Evolutionary conservation across 148 eudicot genomes (phyloP), one percentile per base, ranked within the genome.

Genomic region (Nepenthes mirabilis): DNA sequence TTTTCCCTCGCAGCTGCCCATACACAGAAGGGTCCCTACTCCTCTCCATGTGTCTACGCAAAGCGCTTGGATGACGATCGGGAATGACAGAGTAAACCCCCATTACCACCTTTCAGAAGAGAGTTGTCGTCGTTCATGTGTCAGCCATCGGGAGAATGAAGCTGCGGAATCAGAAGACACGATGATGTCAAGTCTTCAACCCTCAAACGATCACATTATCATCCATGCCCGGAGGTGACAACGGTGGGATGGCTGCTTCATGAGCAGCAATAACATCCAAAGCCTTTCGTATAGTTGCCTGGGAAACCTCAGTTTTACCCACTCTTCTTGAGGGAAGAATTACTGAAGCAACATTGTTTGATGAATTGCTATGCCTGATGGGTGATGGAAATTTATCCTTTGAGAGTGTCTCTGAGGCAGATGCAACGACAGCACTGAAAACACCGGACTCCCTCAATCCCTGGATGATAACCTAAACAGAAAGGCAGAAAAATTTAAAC

Each of bases 391-490:
- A 78, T 9, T 76, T 82, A 59, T 80, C 88, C 68, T 77, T 74
- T 6, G 79, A 61, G 55, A 70, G 68, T 37, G 74, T 68, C 57
- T 72, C 67, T 33, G 81, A 75, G 37, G 88, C 91, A 33, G 91
- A 80, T 37, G 77, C 75, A 48, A 90, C 77, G 9, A 84, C 58
- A 34, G 91, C 77, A 67, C 64, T 74, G 65, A 86, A 87, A 36
- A 87, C 72, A 43, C 89, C 95, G 5, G 91, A 79, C 49, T 87
- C 97, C 69, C 83, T 80, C 72, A 87, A 72, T 40, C 97, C 87
- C 68, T 84, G 87, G 65, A 90, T 70, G 55, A 90, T 87, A 40
- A 67, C 88, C 97, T 87, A 77, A 49, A 66, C 23, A 23, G 23
- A 23, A 23, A 23, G 23, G 23, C 23, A 23, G 23, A 23, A 23